Percentiles rank a stretch among this genome's conserved stretches.
Conservation (phyloP, 495 filamentous ascomycete genomes). For the Hypoxylon perforatum region DNA sequence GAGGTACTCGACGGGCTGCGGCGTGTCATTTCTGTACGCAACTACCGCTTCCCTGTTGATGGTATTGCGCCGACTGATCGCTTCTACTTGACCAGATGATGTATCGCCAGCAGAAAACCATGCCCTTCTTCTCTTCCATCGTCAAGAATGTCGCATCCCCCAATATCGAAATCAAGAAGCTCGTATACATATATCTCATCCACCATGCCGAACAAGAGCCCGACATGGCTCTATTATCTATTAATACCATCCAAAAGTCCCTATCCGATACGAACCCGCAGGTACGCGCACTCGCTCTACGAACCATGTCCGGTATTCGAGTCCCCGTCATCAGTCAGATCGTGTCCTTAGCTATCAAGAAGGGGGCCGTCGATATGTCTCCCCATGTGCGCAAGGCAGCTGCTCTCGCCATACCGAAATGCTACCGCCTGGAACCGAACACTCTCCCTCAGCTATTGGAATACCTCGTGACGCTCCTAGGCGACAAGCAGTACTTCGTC, state of each 20-base stretch:
- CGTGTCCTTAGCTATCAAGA: slow-evolving; percentile 93
- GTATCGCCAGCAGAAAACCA: slow-evolving; percentile 84
- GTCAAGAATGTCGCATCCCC: slow-evolving; percentile 96
- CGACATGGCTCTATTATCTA: slow-evolving; percentile 92
- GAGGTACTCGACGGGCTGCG: slow-evolving; percentile 93
- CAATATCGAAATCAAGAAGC: slow-evolving; percentile 92
- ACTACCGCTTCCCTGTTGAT: slow-evolving; percentile 7
- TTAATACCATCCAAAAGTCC: slow-evolving; percentile 98
- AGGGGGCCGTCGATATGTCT: slow-evolving; percentile 92
- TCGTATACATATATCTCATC: slow-evolving; percentile 97
- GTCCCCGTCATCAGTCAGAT: slow-evolving; percentile 99
- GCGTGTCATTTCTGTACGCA: slow-evolving; percentile 84
- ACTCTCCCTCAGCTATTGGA: slow-evolving; percentile 86
- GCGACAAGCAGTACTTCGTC: slow-evolving; percentile 94
- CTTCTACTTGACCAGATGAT: slow-evolving; percentile 74
- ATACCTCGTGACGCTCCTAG: slow-evolving; percentile 78
- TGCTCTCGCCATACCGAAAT: slow-evolving; percentile 96
- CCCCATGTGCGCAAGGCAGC: slow-evolving; percentile 92
- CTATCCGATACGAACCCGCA: slow-evolving; percentile 91
- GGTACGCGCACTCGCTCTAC: slow-evolving; percentile 87
- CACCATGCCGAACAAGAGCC: slow-evolving; percentile 95
- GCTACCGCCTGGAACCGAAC: slow-evolving; percentile 89
- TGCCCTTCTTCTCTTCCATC: slow-evolving; percentile 90
- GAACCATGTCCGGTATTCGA: slow-evolving; percentile 93
- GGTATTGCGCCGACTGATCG: slow-evolving; percentile 32